These are phyloP conservation scores for Echium plantagineum DNA, from an alignment of 257 asterid genomes.

Conservation along the genomic window DNA sequence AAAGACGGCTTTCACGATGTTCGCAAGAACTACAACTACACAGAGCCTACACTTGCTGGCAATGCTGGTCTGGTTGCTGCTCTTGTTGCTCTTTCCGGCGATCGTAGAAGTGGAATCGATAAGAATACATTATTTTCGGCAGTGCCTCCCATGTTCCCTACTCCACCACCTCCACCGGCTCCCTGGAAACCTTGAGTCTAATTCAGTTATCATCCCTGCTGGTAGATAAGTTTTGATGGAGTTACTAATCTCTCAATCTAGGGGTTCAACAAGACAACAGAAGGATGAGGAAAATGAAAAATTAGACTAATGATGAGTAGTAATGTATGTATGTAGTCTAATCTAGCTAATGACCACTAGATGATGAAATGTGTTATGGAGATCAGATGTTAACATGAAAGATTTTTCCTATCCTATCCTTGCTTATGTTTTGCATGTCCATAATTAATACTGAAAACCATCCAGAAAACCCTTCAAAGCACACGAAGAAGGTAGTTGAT, in stretches of 20 bases:
- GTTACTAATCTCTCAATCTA: neutral
- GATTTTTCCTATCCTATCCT: neutral
- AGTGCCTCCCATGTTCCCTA: constrained; percentile 90
- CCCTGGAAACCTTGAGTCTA: constrained; percentile 77
- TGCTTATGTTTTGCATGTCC: too few species aligned
- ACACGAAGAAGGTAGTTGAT: too few species aligned
- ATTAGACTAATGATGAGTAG: neutral
- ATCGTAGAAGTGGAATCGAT: constrained; percentile 34
- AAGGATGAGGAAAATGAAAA: neutral
- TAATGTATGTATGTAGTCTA: neutral
- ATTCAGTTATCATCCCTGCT: too few species aligned
- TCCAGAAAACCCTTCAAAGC: too few species aligned
- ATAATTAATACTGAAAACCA: too few species aligned
- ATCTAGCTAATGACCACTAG: neutral
- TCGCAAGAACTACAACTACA: constrained; percentile 75
- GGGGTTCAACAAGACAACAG: neutral
- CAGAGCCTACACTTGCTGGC: constrained; percentile 92
- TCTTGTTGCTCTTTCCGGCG: constrained; percentile 84
- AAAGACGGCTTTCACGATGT: constrained; percentile 75
- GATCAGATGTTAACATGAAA: too few species aligned
- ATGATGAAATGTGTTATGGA: neutral
- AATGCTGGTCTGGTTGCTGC: constrained; percentile 97
- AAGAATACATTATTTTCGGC: constrained; percentile 92
- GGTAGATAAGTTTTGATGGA: neutral
- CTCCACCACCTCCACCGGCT: constrained; percentile 96